phyloP scores from a whole-genome alignment of 1,139 yeast genomes.

The Arxiozyma bovina region DNA sequence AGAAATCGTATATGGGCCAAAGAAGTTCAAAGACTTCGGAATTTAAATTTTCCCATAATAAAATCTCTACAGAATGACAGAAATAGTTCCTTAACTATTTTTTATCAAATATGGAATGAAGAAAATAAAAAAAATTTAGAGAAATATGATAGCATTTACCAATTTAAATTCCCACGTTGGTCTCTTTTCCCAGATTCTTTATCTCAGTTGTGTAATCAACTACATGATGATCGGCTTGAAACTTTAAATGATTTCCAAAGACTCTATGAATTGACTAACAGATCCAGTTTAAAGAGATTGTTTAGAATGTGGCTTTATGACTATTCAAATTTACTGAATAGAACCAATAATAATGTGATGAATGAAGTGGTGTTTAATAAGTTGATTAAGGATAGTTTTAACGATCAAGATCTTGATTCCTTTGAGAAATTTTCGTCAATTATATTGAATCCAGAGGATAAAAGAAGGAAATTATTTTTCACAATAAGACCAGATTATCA shows the following conservation, averaged over 20 bases:
- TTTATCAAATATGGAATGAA: constrained; percentile 23
- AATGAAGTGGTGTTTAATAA: constrained; percentile 17
- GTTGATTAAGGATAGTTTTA: constrained; percentile 15
- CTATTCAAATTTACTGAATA: constrained; percentile 12
- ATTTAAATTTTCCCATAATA: neutral
- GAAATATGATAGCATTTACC: constrained; percentile 15
- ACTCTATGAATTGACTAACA: constrained; percentile 15
- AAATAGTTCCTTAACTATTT: constrained; percentile 5
- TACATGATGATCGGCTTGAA: constrained; percentile 18
- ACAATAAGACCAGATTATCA: neutral
- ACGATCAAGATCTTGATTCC: constrained; percentile 13
- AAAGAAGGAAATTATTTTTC: constrained; percentile 13
- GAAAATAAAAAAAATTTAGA: constrained; percentile 12
- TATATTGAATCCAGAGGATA: constrained; percentile 15
- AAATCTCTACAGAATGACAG: neutral
- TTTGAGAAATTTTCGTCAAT: constrained; percentile 21
- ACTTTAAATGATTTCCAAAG: constrained; percentile 19
- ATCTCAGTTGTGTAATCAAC: constrained; percentile 12
- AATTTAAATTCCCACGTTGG: constrained; percentile 25
- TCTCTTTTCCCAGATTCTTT: constrained; percentile 16
- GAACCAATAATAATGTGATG: constrained; percentile 1
- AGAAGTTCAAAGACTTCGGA: neutral
- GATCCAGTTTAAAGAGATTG: constrained; percentile 14
- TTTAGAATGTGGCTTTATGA: constrained; percentile 25
- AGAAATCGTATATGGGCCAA: constrained; percentile 7